Evolutionary conservation across 75 land plant genomes (phyloP).

Genomic region (Selaginella moellendorffii): DNA sequence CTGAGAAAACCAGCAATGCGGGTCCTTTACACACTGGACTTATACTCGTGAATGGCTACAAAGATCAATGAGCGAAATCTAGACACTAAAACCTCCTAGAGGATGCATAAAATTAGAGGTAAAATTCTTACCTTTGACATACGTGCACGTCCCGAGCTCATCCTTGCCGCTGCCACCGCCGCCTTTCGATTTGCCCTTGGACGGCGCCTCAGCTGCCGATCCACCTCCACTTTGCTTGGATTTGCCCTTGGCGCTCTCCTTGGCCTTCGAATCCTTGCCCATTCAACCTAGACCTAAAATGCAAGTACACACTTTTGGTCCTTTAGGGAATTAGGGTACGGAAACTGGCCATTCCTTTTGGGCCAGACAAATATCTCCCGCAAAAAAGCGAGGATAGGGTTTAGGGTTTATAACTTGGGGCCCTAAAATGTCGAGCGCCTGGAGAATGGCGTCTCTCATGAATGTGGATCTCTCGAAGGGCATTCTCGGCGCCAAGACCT

Average conservation of each 20-base stretch:
- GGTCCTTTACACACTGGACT: not conserved
- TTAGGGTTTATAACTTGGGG: not conserved
- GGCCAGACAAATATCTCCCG: not conserved
- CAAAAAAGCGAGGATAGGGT: not conserved
- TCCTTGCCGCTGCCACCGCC: slow-evolving; percentile 33
- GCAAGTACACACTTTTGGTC: not conserved
- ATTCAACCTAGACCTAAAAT: slow-evolving; percentile 27
- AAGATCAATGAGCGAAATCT: not conserved
- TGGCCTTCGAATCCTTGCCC: slow-evolving; percentile 76
- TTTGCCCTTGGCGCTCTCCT: slow-evolving; percentile 57
- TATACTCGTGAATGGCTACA: not conserved
- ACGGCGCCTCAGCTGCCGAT: slow-evolving; percentile 18
- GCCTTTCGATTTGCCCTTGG: slow-evolving; percentile 78
- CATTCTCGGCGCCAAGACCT: not conserved
- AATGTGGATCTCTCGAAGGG: not conserved
- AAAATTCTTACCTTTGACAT: slow-evolving; percentile 64
- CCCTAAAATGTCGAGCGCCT: not conserved
- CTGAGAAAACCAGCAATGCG: no score
- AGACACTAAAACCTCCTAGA: no score
- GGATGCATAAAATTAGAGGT: no score
- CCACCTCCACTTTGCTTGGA: slow-evolving; percentile 46
- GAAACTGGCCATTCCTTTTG: no score
- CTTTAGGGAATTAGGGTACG: no score
- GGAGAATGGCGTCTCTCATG: not conserved
- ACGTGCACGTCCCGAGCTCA: slow-evolving; percentile 91